These are phyloP conservation scores for Zoysia pacifica DNA, from an alignment of 176 grass and related monocot genomes.

Conservation along the genomic window DNA sequence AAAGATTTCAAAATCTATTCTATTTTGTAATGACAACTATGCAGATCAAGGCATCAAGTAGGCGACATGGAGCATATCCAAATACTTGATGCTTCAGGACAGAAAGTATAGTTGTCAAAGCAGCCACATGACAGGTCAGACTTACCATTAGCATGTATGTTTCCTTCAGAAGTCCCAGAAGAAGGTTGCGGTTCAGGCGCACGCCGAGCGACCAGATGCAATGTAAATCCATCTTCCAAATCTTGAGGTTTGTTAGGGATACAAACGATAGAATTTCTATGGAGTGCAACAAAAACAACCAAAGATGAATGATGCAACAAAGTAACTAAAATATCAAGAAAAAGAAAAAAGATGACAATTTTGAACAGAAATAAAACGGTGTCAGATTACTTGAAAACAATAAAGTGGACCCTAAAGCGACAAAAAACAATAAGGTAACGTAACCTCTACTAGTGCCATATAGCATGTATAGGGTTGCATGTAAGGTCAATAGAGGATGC, in stretches of 20 bases:
- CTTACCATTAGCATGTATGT: slow-evolving; percentile 52
- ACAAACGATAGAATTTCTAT: neutral
- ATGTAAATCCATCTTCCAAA: slow-evolving; percentile 85
- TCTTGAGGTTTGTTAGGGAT: slow-evolving; percentile 57
- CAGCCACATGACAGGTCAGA: neutral
- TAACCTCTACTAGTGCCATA: neutral
- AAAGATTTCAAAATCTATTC: neutral
- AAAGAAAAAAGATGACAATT: neutral
- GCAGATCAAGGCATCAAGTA: slow-evolving; percentile 2
- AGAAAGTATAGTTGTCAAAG: neutral
- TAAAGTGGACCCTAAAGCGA: neutral
- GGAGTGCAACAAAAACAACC: neutral
- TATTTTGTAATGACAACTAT: neutral
- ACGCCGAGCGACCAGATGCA: slow-evolving; percentile 84
- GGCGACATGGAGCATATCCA: neutral
- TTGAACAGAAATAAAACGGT: slow-evolving; percentile 3
- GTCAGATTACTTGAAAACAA: neutral
- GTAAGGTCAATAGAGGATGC: neutral
- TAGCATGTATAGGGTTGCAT: neutral
- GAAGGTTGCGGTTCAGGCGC: slow-evolving; percentile 54
- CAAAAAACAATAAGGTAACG: slow-evolving; percentile 1
- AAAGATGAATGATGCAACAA: neutral
- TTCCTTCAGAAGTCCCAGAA: slow-evolving; percentile 60
- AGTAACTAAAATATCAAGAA: slow-evolving; percentile 6
- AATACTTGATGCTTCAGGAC: slow-evolving; percentile 6